Base-by-base conservation (phyloP, 1,284 basidiomycete genomes). In the Flammula alnicola region DNA sequence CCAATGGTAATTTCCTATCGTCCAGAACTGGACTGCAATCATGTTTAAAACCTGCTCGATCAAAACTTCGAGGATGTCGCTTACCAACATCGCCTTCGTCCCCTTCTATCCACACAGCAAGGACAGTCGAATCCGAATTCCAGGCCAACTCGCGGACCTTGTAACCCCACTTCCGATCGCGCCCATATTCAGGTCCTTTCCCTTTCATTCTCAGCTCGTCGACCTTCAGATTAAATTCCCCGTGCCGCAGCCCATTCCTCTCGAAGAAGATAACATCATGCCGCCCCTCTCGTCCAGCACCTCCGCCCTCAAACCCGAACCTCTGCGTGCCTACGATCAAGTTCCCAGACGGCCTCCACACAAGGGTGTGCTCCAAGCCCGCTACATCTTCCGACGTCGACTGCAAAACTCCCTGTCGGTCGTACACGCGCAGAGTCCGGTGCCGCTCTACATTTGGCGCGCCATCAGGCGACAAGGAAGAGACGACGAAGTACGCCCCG, bases 201-300 rank as follows among this genome's bases (percentile, higher is more conserved):
- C 52, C 70, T 61, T 51, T 66, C 64, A 60, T 56, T 57, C 49
- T 56, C 47, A 69, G 52, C 36, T 67, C 66, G 3, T 50, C 63
- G 6, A 65, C 68, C 63, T 65, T 64, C 64, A 98, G 63, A 40
- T 77, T 79, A 67, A 98, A 98, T 42, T 97, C 94, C 8, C 94
- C 93, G 62, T 97, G 91, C 46, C 94, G 74, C 51, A 99, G 70
- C 0, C 96, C 97, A 67, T 99, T 99, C 57, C 93, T 77, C 72
- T 99, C 96, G 56, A 98, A 94, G 70, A 99, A 98, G 0, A 98
- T 85, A 1, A 99, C 76, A 59, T 97, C 93, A 63, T 96, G 90
- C 44, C 88, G 77, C 4, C 81, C 87, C 26, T 77, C 77, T 42
- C 75, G 79, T 0, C 88, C 89, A 32, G 81, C 75, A 3, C 86